Evolutionary conservation across 768 basidiomycete species (phyloP), one percentile per base, ranked within the genome.

Genomic region (Macrolepiota albuminosa): DNA sequence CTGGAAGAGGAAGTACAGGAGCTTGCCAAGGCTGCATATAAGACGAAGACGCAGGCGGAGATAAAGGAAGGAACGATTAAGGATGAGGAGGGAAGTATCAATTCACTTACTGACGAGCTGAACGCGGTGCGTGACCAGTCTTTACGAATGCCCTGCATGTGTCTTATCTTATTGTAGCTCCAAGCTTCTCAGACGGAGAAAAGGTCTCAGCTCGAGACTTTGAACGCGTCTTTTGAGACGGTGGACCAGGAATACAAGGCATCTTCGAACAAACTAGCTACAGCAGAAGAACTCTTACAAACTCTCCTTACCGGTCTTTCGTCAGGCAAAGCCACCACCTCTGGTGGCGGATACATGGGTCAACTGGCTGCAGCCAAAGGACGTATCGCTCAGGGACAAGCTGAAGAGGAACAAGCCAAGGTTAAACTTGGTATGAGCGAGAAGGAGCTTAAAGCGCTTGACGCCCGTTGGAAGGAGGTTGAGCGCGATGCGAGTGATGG

Each of bases 331-430:
- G 73, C 79, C 33, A 85, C 83, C 59, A 86, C 85, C 43, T 82
- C 85, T 18, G 83, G 85, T 10, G 93, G 95, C 2, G 97, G 97
- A 0, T 98, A 98, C 72, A 89, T 98, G 86, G 97, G 95, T 21
- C 95, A 98, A 71, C 83, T 99, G 45, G 91, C 95, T 0, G 87
- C 92, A 14, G 91, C 95, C 0, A 86, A 86, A 65, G 84, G 84
- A 2, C 84, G 85, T 3, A 74, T 89, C 0, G 86, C 93, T 0
- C 88, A 91, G 56, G 88, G 87, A 0, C 77, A 82, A 8, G 88
- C 95, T 0, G 94, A 95, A 66, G 91, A 92, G 64, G 88, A 95
- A 67, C 92, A 95, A 68, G 83, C 79, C 56, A 86, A 85, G 48
- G 78, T 88, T 47, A 87, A 89, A 70, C 82, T 97, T 42, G 82